Base-by-base conservation (phyloP, 73 alveolate species). In the Paraurostyla sp. region DNA sequence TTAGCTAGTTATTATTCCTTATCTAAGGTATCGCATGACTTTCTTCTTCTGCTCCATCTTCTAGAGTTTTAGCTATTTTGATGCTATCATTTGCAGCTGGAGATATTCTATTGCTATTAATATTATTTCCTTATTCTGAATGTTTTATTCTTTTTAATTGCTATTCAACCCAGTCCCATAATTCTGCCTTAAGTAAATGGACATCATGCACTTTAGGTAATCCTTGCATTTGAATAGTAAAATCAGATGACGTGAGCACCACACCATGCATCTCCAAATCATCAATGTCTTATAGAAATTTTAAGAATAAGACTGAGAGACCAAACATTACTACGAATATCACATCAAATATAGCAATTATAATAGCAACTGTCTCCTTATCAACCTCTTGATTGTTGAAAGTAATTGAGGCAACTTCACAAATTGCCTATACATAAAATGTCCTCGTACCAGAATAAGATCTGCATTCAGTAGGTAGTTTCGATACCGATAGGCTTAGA, bases 281-380 rank as follows among this genome's bases (percentile, higher is more conserved):
- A 13, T 32, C 84, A 45, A 33, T 18, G 20, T 29, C 38, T 75
- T 45, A 20, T 71, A 80, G 38, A 59, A 52, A 42, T 49, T 48
- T 52, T 71, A 69, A 52, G 58, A 42, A 51, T 6, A 29, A 9
- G 9, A 88, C 56, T 16, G 87, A 46, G 35, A 78, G 13, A 42
- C 71, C 84, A 22, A 88, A 7, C 2, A 88, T n/a, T 0, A 30
- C 38, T 0, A 42, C 69, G 32, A 48, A 23, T 16, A 60, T 71
- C 25, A 80, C 76, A 60, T 88, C 94, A n/a, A 88, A 50, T 4
- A 60, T 49, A 15, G 84, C 91, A 33, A 88, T 85, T 1, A 76
- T 50, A 18, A 78, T 42, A 23, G 89, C 94, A 2, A 88, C 83
- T 48, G 22, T 2, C 23, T 30, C 80, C 54, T 80, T 88, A 32